Percentiles rank a stretch among this genome's conserved stretches.
These are phyloP conservation scores for Cokeromyces recurvatus DNA, from an alignment of 371 early-diverging fungal species.

Conservation along the genomic window DNA sequence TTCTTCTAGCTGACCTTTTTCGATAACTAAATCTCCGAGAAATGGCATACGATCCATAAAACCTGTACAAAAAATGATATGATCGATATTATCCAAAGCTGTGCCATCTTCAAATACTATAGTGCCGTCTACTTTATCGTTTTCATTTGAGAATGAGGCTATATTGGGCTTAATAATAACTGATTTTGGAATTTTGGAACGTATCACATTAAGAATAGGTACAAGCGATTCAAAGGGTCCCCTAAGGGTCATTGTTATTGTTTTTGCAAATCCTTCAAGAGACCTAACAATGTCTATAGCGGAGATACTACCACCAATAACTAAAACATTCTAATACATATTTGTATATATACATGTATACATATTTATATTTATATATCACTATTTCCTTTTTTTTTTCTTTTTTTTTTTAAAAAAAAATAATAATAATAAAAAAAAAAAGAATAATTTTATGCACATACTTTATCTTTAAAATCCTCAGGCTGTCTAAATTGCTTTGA, in stretches of 20 bases:
- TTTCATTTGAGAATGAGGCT: slow-evolving; percentile 16
- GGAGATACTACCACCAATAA: slow-evolving; percentile 35
- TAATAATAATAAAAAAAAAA: too few species aligned
- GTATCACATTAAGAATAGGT: slow-evolving; percentile 18
- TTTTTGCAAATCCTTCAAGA: slow-evolving; percentile 21
- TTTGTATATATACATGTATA: too few species aligned
- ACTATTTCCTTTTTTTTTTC: neutral
- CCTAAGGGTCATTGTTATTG: slow-evolving; percentile 27
- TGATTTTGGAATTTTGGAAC: slow-evolving; percentile 15
- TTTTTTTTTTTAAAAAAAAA: too few species aligned
- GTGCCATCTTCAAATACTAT: slow-evolving; percentile 58
- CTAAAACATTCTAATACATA: slow-evolving; percentile 34
- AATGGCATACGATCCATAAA: slow-evolving; percentile 48
- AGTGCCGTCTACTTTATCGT: slow-evolving; percentile 23
- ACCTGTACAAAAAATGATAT: slow-evolving; percentile 64
- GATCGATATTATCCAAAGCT: slow-evolving; percentile 45
- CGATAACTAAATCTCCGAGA: slow-evolving; percentile 31
- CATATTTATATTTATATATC: too few species aligned
- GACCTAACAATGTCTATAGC: slow-evolving; percentile 31
- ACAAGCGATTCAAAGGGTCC: slow-evolving; percentile 11
- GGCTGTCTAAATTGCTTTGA: slow-evolving; percentile 34
- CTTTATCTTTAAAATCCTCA: slow-evolving; percentile 31
- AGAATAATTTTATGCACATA: slow-evolving; percentile 13
- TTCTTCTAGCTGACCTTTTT: neutral
- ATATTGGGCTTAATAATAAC: slow-evolving; percentile 17